These are phyloP conservation scores for Leccinum variicolor DNA, from an alignment of 768 basidiomycete species.

Conservation along the genomic window DNA sequence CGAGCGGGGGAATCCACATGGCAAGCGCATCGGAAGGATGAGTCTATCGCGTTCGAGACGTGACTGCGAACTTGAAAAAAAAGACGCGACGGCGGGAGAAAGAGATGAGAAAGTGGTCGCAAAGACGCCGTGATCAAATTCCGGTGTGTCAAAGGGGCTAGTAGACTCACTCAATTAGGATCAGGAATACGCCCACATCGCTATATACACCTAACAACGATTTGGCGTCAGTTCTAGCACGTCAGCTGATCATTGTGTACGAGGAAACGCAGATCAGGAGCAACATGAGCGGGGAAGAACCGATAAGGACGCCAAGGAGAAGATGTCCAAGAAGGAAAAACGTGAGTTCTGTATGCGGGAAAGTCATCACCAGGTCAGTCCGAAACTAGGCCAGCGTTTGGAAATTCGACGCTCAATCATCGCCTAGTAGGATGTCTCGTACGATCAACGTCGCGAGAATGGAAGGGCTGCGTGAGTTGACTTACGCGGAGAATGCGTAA, in stretches of 20 bases:
- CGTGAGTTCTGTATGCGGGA: conserved; percentile 37
- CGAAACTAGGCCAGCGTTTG: conserved; percentile 1
- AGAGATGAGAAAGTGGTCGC: background rate
- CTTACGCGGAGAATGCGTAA: background rate
- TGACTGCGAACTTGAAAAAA: background rate
- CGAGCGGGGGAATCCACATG: conserved; percentile 79
- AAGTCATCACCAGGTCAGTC: conserved; percentile 8
- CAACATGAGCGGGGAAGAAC: conserved; percentile 68
- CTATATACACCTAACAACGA: conserved; percentile 65
- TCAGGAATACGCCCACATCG: conserved; percentile 92
- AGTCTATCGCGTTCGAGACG: conserved; percentile 43
- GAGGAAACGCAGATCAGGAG: background rate
- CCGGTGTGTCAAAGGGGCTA: background rate
- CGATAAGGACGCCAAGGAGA: conserved; percentile 79
- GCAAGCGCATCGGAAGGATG: conserved; percentile 68
- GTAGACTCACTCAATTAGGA: conserved; percentile 72
- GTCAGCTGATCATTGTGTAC: background rate
- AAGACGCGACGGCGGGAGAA: background rate
- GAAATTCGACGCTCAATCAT: conserved; percentile 22
- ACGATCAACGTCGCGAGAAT: conserved; percentile 81
- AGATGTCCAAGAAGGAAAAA: conserved; percentile 88
- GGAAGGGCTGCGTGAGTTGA: conserved; percentile 62
- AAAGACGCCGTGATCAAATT: background rate
- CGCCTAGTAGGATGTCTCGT: conserved; percentile 41
- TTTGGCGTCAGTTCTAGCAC: background rate